Percentiles rank a stretch among this genome's conserved stretches.
phyloP scores from a whole-genome alignment of 2,329 filamentous ascomycete genomes.

The Didymella glomerata region DNA sequence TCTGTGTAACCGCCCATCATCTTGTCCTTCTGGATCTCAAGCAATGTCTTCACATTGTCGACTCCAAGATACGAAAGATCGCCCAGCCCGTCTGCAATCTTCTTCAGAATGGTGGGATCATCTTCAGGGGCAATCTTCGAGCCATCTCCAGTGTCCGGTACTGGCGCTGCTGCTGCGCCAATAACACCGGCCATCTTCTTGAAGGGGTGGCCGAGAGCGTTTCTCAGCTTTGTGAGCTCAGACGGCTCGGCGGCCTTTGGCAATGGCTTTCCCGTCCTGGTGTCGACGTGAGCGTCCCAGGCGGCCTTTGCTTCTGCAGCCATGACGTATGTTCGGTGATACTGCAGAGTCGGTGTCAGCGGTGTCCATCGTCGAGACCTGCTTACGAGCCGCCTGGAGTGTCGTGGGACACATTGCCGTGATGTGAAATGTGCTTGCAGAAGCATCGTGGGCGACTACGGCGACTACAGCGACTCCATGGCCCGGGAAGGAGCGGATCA shows the following conservation, averaged over 20 bases:
- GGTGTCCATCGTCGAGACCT: not conserved
- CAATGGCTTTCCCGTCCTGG: slow-evolving; percentile 39
- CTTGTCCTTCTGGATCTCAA: slow-evolving; percentile 48
- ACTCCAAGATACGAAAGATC: slow-evolving; percentile 48
- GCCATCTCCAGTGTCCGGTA: slow-evolving; percentile 56
- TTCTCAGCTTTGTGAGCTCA: slow-evolving; percentile 45
- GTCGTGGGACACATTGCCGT: not conserved
- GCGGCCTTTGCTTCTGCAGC: slow-evolving; percentile 35
- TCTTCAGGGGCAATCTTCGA: slow-evolving; percentile 49
- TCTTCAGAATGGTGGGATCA: slow-evolving; percentile 42
- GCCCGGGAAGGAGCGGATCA: not conserved
- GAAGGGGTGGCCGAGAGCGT: slow-evolving; percentile 42
- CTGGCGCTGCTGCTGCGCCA: slow-evolving; percentile 39
- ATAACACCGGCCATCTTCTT: slow-evolving; percentile 39
- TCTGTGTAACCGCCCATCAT: slow-evolving; percentile 63
- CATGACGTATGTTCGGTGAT: slow-evolving; percentile 24
- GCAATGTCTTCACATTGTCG: slow-evolving; percentile 49
- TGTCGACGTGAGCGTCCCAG: slow-evolving; percentile 44
- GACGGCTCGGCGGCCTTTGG: slow-evolving; percentile 43
- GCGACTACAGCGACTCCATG: not conserved
- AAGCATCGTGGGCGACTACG: not conserved
- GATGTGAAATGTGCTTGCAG: not conserved
- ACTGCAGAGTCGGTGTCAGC: not conserved
- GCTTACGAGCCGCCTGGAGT: not conserved
- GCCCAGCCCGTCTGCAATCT: slow-evolving; percentile 43